Evolutionary conservation across 164 flowering plant species (phyloP).

Genomic region (Annona cherimola): DNA sequence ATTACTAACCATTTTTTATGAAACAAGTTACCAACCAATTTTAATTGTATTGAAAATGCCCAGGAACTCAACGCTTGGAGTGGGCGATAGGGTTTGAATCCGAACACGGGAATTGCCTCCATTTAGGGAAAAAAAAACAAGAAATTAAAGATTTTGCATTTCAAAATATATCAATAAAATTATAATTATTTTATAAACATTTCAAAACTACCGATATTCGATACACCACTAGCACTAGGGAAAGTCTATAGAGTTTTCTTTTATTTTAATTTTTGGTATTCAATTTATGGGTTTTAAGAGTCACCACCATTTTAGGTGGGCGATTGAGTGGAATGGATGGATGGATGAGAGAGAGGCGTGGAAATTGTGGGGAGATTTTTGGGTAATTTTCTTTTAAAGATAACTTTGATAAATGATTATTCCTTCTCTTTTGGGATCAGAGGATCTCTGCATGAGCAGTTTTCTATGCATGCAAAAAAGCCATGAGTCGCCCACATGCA

Average conservation of each 20-base stretch:
- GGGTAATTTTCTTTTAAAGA: not conserved
- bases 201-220: not conserved
- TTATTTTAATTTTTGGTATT: not conserved
- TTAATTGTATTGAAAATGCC: too few relatives aligned
- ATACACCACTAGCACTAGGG: not conserved
- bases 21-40: too few relatives aligned
- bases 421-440: slow-evolving; percentile 3
- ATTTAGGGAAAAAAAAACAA: too few relatives aligned
- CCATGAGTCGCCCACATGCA: slow-evolving; percentile 5
- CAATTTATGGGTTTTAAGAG: not conserved
- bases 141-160: too few relatives aligned
- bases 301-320: not conserved
- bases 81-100: too few relatives aligned
- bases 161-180: not conserved
- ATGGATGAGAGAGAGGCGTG: not conserved
- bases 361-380: not conserved
- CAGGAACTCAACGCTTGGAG: too few relatives aligned
- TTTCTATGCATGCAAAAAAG: not conserved
- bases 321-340: not conserved
- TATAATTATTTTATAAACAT: not conserved
- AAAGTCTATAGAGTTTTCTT: too few relatives aligned
- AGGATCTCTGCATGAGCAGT: slow-evolving; percentile 8
- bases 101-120: too few relatives aligned
- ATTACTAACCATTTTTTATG: too few relatives aligned
- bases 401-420: not conserved